A percentile compares a stretch with the other conserved stretches of the same genome.
Evolutionary conservation across 208 protist genomes (phyloP).

Genomic region (Acanthamoeba culbertsoni): DNA sequence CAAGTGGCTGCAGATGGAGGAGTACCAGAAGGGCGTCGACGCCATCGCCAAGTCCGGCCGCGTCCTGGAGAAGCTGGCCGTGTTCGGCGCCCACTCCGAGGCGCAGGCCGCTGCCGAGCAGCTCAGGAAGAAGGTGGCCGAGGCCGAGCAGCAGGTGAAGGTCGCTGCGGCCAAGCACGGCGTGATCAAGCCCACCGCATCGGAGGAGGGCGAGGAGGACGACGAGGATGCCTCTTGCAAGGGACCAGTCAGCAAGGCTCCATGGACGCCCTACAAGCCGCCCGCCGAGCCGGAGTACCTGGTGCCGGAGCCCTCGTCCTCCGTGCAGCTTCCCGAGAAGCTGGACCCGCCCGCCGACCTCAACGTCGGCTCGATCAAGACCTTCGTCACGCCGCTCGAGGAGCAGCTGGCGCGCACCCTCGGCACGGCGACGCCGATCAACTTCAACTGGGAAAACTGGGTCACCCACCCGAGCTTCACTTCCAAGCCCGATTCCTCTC

Average conservation of each 20-base stretch:
- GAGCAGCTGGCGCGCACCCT: conserved; percentile 38
- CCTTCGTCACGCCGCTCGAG: conserved; percentile 40
- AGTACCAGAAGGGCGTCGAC: conserved; percentile 53
- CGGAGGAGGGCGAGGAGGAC: too few species aligned
- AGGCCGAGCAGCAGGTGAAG: conserved; percentile 34
- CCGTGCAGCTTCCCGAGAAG: not conserved
- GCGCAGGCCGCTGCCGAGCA: not conserved
- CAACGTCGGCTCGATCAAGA: conserved; percentile 16
- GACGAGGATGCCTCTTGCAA: not conserved
- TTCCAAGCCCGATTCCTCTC: not conserved
- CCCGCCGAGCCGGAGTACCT: not conserved
- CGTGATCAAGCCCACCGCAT: not conserved
- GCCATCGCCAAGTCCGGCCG: not conserved
- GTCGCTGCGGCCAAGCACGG: conserved; percentile 45
- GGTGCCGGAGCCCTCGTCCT: conserved; percentile 5
- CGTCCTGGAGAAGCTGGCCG: not conserved
- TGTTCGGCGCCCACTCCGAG: conserved; percentile 26
- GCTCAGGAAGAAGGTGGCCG: conserved; percentile 33
- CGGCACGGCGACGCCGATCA: not conserved
- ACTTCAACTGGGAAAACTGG: conserved; percentile 50
- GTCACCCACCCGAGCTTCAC: conserved; percentile 27
- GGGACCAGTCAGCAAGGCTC: not conserved
- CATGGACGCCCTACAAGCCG: conserved; percentile 13
- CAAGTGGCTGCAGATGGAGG: conserved; percentile 48
- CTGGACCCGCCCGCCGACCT: not conserved